Evolutionary conservation across 2,329 filamentous ascomycete species (phyloP).

Genomic region (Colletotrichum horii): DNA sequence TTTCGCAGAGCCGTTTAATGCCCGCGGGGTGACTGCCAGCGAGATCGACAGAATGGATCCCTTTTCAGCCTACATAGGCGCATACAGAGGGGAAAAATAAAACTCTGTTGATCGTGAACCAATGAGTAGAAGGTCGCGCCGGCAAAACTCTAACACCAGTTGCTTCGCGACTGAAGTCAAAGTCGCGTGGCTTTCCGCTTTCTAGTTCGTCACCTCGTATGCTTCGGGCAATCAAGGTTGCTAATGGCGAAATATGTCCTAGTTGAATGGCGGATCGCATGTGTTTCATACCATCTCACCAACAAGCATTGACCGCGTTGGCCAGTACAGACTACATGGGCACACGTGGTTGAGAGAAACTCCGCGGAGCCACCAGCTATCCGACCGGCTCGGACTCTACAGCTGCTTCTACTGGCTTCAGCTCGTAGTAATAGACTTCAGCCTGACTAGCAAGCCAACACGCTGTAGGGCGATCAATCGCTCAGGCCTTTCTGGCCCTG

Average conservation of each 20-base stretch:
- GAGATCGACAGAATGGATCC: neutral
- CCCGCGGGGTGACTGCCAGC: neutral
- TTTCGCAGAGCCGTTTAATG: neutral
- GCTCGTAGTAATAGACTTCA: neutral
- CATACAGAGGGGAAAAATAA: neutral
- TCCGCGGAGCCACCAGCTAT: neutral
- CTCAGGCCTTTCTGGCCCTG: neutral
- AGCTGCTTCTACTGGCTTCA: neutral
- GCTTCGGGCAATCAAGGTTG: neutral
- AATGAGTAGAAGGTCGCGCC: neutral
- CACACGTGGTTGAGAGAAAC: neutral
- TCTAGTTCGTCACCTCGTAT: neutral
- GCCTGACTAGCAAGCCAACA: neutral
- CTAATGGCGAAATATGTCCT: neutral
- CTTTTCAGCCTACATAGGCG: neutral
- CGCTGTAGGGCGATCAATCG: neutral
- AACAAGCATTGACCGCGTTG: neutral
- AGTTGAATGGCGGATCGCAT: neutral
- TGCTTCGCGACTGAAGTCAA: neutral
- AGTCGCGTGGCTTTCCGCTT: neutral
- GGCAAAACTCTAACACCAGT: neutral
- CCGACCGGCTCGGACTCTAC: neutral
- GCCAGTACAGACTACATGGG: neutral
- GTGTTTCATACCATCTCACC: neutral
- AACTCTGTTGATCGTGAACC: neutral